Percentiles rank a stretch among this genome's conserved stretches.
These are phyloP conservation scores for Aegilops umbellulata DNA, from an alignment of 176 grass and related monocot genomes.

Conservation along the genomic window DNA sequence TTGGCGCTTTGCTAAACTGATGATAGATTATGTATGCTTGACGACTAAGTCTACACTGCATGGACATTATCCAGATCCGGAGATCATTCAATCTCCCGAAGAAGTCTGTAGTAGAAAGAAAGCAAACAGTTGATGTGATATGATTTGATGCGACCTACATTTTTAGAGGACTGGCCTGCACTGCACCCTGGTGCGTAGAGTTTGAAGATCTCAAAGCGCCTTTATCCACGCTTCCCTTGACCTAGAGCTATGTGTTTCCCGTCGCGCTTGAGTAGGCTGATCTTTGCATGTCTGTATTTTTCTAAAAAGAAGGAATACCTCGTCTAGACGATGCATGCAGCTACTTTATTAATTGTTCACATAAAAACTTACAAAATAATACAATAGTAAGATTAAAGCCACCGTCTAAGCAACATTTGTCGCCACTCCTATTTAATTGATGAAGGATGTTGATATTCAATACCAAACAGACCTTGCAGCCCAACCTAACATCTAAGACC, in stretches of 20 bases:
- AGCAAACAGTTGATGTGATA: slow-evolving; percentile 28
- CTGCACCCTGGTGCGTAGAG: background rate
- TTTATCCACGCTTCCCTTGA: slow-evolving; percentile 49
- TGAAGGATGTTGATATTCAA: no score
- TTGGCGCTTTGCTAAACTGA: background rate
- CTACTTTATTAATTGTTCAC: no score
- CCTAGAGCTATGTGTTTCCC: background rate
- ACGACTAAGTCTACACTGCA: background rate
- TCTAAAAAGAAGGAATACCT: no score
- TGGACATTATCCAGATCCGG: background rate
- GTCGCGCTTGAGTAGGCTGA: background rate
- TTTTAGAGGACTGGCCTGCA: background rate
- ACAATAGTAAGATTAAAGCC: no score
- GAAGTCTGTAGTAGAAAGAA: slow-evolving; percentile 3
- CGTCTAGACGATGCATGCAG: no score
- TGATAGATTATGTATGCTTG: background rate
- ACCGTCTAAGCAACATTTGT: no score
- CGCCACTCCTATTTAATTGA: no score
- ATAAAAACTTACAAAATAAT: no score
- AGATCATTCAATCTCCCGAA: background rate
- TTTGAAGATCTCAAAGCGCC: slow-evolving; percentile 35
- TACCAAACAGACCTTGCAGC: no score
- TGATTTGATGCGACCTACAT: slow-evolving; percentile 39
- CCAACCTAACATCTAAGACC: no score
- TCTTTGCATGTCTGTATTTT: background rate